Conservation (phyloP, 1,139 yeast species). For the Hyphopichia pseudoburtonii region DNA sequence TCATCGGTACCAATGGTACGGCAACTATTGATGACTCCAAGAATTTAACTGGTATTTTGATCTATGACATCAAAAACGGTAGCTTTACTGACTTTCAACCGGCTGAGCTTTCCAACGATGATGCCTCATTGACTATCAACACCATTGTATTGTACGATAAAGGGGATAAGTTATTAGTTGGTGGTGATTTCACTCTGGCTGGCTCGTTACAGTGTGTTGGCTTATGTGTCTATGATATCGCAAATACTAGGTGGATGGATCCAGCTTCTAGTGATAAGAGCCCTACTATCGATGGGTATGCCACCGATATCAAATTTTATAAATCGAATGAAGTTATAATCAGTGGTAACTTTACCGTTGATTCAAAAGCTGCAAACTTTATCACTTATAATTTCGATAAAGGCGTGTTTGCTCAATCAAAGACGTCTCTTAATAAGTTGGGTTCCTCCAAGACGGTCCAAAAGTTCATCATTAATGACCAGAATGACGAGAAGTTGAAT, state of each 20-base stretch:
- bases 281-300: conserved; percentile 46
- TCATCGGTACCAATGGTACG: conserved; percentile 54
- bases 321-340: conserved; percentile 52
- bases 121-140: conserved; percentile 42
- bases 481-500: conserved; percentile 38
- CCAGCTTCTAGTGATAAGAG: conserved; percentile 43
- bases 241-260: conserved; percentile 53
- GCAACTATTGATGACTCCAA: conserved; percentile 24
- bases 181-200: conserved; percentile 69
- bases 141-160: conserved; percentile 54
- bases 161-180: conserved; percentile 59
- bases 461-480: conserved; percentile 52
- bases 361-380: conserved; percentile 35
- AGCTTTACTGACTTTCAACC: conserved; percentile 50
- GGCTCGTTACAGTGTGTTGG: conserved; percentile 61
- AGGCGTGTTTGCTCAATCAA: conserved; percentile 20
- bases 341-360: conserved; percentile 58
- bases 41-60: conserved; percentile 46
- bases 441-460: conserved; percentile 42
- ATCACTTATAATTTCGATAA: conserved; percentile 53
- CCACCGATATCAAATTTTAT: conserved; percentile 56
- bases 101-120: conserved; percentile 30
- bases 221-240: conserved; percentile 67
- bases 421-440: conserved; percentile 22
- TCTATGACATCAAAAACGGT: conserved; percentile 48